Evolutionary conservation across 176 grass and related monocot genomes (phyloP).

Genomic region (Leersia perrieri): DNA sequence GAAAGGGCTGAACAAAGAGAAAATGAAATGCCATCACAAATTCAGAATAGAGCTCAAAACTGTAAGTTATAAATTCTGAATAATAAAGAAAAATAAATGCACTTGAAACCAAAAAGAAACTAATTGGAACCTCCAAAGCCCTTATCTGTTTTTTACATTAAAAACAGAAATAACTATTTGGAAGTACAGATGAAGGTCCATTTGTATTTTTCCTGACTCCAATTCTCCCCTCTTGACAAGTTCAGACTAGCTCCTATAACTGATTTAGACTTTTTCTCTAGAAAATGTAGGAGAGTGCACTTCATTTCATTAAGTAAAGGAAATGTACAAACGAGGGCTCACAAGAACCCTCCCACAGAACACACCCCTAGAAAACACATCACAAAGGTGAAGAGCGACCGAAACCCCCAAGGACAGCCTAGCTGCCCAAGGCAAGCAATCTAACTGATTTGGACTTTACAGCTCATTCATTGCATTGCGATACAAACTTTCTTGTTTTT

Average conservation of each 20-base stretch:
- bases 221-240: neutral
- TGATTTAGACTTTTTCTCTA: neutral
- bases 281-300: too few relatives aligned
- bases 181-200: neutral
- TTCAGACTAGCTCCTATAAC: neutral
- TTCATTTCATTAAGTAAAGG: too few relatives aligned
- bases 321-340: too few relatives aligned
- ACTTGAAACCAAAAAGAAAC: neutral
- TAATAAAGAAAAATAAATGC: neutral
- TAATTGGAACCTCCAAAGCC: neutral
- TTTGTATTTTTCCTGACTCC: neutral
- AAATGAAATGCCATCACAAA: neutral
- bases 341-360: too few relatives aligned
- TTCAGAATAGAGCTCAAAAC: neutral
- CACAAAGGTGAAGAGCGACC: too few relatives aligned
- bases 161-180: neutral
- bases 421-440: too few relatives aligned
- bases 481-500: too few relatives aligned
- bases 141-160: constrained; percentile 10
- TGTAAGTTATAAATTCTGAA: constrained; percentile 14
- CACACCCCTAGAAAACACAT: too few relatives aligned
- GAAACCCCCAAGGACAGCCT: too few relatives aligned
- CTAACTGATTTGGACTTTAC: neutral
- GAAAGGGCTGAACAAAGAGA: constrained; percentile 50
- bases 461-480: too few relatives aligned